These are phyloP conservation scores for Paramecium sexaurelia DNA, from an alignment of 73 alveolate species.

Conservation along the genomic window DNA sequence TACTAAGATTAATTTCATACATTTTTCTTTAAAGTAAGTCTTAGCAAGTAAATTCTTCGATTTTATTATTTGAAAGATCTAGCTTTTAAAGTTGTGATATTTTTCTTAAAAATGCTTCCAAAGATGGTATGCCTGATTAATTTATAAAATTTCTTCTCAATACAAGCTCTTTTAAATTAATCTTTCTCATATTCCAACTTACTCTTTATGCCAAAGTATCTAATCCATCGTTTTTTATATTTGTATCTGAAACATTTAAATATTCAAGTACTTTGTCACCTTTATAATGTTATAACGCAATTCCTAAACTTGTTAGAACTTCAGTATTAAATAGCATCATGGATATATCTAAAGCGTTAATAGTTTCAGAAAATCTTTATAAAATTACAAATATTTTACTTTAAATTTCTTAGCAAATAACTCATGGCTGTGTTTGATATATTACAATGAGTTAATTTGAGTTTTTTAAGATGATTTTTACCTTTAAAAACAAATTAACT, in stretches of 20 bases:
- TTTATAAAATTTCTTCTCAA: not conserved
- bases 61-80: conserved; percentile 52
- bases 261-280: conserved; percentile 36
- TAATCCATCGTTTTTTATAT: not conserved
- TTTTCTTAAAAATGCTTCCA: conserved; percentile 50
- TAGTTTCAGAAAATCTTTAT: conserved; percentile 15
- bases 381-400: not conserved
- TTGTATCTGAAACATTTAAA: not conserved
- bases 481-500: conserved; percentile 48
- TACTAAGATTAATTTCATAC: conserved; percentile 22
- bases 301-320: conserved; percentile 53
- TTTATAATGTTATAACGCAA: conserved; percentile 41
- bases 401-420: conserved; percentile 35
- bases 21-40: conserved; percentile 10
- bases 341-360: not conserved
- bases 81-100: not conserved
- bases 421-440: conserved; percentile 34
- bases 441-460: conserved; percentile 43
- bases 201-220: conserved; percentile 33
- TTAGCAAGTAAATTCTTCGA: conserved; percentile 34
- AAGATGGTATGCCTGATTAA: not conserved
- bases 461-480: conserved; percentile 42
- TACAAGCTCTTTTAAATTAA: conserved; percentile 33
- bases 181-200: conserved; percentile 52
- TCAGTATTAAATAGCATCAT: conserved; percentile 46